Evolutionary conservation across 768 basidiomycete species (phyloP).

Genomic region (Grammothele lineata): DNA sequence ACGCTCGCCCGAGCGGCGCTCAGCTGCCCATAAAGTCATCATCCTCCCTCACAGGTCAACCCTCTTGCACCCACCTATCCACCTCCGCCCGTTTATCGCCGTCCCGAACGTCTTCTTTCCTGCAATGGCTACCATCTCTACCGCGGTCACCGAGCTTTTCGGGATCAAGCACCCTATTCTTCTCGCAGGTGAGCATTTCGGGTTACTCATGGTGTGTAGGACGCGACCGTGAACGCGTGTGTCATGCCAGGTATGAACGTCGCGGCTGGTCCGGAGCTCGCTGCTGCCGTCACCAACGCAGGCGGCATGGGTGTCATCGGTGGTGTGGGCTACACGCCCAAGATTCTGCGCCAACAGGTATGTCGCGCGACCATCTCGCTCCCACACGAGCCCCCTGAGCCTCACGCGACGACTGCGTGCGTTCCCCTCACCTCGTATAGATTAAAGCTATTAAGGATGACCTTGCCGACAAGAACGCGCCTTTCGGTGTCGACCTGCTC

Average conservation of each 20-base stretch:
- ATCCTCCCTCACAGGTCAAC: too few relatives aligned
- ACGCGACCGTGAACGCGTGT: not conserved
- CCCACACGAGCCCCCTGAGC: not conserved
- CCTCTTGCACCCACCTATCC: not conserved
- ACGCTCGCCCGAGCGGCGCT: too few relatives aligned
- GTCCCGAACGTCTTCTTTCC: not conserved
- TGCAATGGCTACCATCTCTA: slow-evolving; percentile 62
- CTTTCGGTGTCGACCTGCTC: slow-evolving; percentile 90
- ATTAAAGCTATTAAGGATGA: slow-evolving; percentile 70
- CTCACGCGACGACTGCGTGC: not conserved
- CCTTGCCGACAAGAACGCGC: slow-evolving; percentile 68
- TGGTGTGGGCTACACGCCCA: slow-evolving; percentile 82
- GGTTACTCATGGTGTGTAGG: not conserved
- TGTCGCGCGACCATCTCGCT: slow-evolving; percentile 12
- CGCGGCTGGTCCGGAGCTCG: slow-evolving; percentile 75
- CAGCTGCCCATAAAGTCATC: too few relatives aligned
- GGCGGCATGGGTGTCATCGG: slow-evolving; percentile 93
- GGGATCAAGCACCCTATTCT: slow-evolving; percentile 85
- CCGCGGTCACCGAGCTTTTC: slow-evolving; percentile 87
- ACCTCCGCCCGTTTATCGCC: not conserved
- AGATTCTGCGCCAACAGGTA: slow-evolving; percentile 75
- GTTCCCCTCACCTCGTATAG: slow-evolving; percentile 30
- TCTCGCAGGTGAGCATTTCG: slow-evolving; percentile 55
- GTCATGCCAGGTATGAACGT: slow-evolving; percentile 56
- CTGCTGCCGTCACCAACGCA: slow-evolving; percentile 91